Evolutionary conservation across 768 basidiomycete species (phyloP), one percentile per base, ranked within the genome.

Genomic region (Leucocoprinus sp.): DNA sequence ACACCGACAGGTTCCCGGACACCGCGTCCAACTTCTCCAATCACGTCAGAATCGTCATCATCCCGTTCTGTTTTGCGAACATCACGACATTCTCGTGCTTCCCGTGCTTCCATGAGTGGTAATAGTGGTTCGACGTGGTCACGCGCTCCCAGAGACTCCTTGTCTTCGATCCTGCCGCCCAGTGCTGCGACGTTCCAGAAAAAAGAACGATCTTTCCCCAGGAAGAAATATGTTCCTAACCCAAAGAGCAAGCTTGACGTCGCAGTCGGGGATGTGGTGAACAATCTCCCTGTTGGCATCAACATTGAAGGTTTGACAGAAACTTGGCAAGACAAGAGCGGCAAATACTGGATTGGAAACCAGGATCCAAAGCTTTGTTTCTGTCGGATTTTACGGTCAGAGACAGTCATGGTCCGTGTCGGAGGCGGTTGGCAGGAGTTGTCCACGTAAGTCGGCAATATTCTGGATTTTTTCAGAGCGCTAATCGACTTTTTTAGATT

Each of bases 321-420:
- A 41, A 84, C 81, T 5, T 95, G 91, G 91, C 81, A 82, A 59
- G 92, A 93, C 59, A 82, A 88, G 63, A 92, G 90, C 50, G 92
- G 92, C 15, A 92, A 93, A 57, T 93, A 93, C 57, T 95, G 90
- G 92, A 96, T 95, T 54, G 93, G 93, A 11, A 83, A 90, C 53
- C 80, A 89, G 54, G 89, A 93, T 42, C 79, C 90, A 5, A 91
- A 82, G 61, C 68, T 95, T 24, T 93, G 90, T 61, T 95, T 92
- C 61, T 92, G 91, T 61, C 77, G 93, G 21, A 95, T 95, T 37
- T 65, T 95, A 21, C 80, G 91, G 8, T 91, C 86, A 1, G 86
- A 91, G 55, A 92, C 87, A 0, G 92, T 95, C 51, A 96, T 96
- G 93, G 93, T 97, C 35, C 78, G 93, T 49, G 90, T 96, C 11